phyloP scores from a whole-genome alignment of 2,329 filamentous ascomycete species.

The Trichoderma sp. region DNA sequence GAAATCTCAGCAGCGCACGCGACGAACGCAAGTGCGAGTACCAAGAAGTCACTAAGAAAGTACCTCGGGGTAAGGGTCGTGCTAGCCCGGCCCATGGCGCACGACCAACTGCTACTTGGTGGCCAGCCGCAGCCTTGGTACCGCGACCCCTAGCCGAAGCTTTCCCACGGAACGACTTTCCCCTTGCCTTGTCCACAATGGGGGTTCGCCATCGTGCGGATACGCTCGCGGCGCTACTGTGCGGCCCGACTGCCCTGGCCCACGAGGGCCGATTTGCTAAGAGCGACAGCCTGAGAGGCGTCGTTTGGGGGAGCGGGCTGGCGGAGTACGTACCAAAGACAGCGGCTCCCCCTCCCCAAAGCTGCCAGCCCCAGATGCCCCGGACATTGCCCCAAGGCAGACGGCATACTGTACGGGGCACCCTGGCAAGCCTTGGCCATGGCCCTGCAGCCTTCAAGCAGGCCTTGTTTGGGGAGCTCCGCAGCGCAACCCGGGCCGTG shows the following conservation, averaged over 20 bases:
- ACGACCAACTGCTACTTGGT: not conserved
- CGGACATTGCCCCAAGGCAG: not conserved
- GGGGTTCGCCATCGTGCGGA: constrained; percentile 23
- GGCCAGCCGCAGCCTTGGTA: not conserved
- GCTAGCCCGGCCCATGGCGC: not conserved
- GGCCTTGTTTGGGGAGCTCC: constrained; percentile 21
- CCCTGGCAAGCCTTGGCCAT: not conserved
- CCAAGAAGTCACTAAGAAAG: not conserved
- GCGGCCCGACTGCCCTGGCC: constrained; percentile 24
- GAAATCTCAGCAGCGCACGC: constrained; percentile 14
- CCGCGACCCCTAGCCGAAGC: not conserved
- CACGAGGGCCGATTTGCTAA: constrained; percentile 7
- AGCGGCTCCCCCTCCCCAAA: not conserved
- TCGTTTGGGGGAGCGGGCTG: not conserved
- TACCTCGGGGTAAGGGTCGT: constrained; percentile 9
- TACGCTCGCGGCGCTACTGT: constrained; percentile 24
- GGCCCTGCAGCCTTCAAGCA: not conserved
- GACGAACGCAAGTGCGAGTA: not conserved
- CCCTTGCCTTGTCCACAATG: constrained; percentile 14
- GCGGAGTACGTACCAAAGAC: not conserved
- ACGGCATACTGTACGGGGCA: not conserved
- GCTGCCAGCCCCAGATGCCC: constrained; percentile 15
- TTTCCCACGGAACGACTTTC: not conserved
- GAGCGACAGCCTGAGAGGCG: not conserved
- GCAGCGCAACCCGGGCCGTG: not conserved